A percentile compares a stretch with the other conserved stretches of the same genome.
phyloP scores from a whole-genome alignment of 495 filamentous ascomycete genomes.

The Aspergillus panamensis region DNA sequence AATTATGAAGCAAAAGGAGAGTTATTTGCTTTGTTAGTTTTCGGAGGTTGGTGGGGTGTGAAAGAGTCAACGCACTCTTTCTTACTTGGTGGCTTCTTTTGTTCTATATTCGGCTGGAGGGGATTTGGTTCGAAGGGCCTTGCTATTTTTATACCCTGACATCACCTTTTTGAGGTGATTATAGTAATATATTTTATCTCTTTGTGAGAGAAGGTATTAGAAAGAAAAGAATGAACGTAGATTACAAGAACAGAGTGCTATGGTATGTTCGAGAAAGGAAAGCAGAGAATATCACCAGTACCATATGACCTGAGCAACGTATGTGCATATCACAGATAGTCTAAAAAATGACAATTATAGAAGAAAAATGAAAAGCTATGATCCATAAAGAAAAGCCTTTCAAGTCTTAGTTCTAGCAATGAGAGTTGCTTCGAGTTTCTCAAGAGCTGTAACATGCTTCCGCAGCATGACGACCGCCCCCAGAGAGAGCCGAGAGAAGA shows the following conservation, averaged over 20 bases:
- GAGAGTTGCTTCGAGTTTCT: constrained; percentile 17
- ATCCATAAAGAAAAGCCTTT: not conserved
- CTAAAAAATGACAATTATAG: not conserved
- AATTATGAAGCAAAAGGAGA: not conserved
- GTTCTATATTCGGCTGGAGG: no score
- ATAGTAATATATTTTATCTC: not conserved
- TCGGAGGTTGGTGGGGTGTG: no score
- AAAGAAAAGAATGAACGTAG: not conserved
- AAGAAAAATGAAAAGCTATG: not conserved
- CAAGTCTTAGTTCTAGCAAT: not conserved
- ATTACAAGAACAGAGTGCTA: not conserved
- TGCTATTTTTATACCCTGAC: no score
- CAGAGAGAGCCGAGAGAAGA: constrained; percentile 30
- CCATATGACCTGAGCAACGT: no score
- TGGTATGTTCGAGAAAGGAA: not conserved
- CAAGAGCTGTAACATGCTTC: constrained; percentile 24
- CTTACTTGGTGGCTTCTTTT: no score
- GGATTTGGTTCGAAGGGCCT: no score
- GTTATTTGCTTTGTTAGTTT: not conserved
- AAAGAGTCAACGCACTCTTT: no score
- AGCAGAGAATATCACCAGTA: not conserved
- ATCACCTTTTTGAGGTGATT: not conserved
- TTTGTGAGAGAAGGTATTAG: not conserved
- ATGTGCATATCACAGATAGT: no score
- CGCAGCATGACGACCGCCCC: constrained; percentile 36